A percentile compares a stretch with the other conserved stretches of the same genome.
These are phyloP conservation scores for Salicornia ramosissima DNA, from an alignment of 148 eudicot genomes.

Conservation along the genomic window DNA sequence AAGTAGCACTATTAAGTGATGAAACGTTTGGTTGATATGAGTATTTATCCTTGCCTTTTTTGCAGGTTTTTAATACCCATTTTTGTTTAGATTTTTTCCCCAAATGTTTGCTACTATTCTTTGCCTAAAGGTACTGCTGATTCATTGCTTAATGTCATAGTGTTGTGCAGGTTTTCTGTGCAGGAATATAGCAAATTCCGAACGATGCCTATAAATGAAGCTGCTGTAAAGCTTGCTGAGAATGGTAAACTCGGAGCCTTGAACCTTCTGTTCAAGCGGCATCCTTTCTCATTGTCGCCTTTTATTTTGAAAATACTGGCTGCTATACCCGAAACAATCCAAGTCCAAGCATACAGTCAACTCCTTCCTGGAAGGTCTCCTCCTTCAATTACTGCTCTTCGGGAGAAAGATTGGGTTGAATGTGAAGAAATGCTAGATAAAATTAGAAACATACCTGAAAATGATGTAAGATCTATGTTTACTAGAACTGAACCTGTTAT, in stretches of 20 bases:
- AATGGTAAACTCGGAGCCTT: conserved; percentile 94
- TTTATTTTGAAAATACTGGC: conserved; percentile 72
- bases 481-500: conserved; percentile 72
- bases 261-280: conserved; percentile 89
- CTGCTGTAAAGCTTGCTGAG: conserved; percentile 81
- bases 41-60: not conserved
- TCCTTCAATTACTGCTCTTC: conserved; percentile 53
- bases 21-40: not conserved
- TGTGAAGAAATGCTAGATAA: conserved; percentile 62
- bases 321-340: conserved; percentile 91
- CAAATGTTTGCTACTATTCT: not conserved
- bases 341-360: conserved; percentile 82
- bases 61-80: not conserved
- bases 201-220: conserved; percentile 53
- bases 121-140: conserved; percentile 30
- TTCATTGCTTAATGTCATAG: conserved; percentile 45
- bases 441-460: conserved; percentile 37
- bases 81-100: not conserved
- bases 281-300: conserved; percentile 73
- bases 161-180: conserved; percentile 71
- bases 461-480: conserved; percentile 36
- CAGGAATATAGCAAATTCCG: conserved; percentile 88
- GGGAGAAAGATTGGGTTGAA: conserved; percentile 97
- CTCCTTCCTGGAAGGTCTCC: conserved; percentile 90
- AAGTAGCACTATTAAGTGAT: not conserved